Evolutionary conservation across 352 stramenopile species (phyloP).

Genomic region (Globisporangium lucens): DNA sequence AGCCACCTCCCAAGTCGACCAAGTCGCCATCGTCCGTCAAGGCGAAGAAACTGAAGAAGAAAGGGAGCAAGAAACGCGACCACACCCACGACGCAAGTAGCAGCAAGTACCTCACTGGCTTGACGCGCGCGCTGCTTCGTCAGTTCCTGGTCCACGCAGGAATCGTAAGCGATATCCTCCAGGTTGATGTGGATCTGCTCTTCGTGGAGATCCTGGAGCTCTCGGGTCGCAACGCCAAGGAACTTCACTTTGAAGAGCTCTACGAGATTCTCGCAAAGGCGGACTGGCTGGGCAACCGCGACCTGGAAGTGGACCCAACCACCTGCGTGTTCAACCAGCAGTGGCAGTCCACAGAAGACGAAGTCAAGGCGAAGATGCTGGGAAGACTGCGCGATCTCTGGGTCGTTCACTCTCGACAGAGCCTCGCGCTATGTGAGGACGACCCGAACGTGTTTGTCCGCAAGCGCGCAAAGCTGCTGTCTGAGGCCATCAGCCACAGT

Average conservation of each 20-base stretch:
- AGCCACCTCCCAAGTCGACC: background rate
- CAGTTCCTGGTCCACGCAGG: conserved; percentile 39
- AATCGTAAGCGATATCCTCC: conserved; percentile 24
- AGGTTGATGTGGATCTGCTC: conserved; percentile 46
- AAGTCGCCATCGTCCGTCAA: background rate
- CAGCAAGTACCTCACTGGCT: conserved; percentile 39
- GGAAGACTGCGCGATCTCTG: conserved; percentile 30
- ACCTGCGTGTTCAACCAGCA: conserved; percentile 15
- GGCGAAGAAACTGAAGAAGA: conserved; percentile 25
- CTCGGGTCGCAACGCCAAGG: conserved; percentile 19
- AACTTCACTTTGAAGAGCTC: conserved; percentile 39
- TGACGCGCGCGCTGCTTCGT: conserved; percentile 33
- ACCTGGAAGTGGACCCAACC: conserved; percentile 25
- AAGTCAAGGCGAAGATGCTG: conserved; percentile 1
- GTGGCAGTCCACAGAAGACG: conserved; percentile 8
- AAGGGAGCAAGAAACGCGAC: conserved; percentile 20
- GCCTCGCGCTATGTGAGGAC: conserved; percentile 40
- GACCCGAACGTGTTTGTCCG: conserved; percentile 56
- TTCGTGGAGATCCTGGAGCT: conserved; percentile 28
- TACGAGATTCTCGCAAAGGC: conserved; percentile 28
- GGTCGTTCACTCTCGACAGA: conserved; percentile 28
- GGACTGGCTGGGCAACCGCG: conserved; percentile 29
- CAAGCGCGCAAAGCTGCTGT: conserved; percentile 22
- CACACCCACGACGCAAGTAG: conserved; percentile 3
- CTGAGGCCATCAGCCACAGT: conserved; percentile 21